Evolutionary conservation across 805 yeast species (phyloP).

Genomic region (Metschnikowia cubensis): DNA sequence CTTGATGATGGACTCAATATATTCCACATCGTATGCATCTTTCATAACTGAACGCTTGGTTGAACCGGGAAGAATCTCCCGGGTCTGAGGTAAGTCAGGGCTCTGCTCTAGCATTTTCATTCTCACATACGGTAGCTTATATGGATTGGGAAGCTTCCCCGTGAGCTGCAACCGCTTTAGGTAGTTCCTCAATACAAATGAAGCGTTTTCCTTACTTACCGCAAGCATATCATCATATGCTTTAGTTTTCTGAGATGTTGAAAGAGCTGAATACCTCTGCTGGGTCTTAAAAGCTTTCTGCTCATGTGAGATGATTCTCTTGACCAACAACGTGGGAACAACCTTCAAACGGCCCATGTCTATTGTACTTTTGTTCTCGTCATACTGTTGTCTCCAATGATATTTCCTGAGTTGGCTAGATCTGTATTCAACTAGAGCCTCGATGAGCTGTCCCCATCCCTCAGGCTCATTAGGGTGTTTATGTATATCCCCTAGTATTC

Average conservation of each 20-base stretch:
- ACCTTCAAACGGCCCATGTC: constrained; percentile 11
- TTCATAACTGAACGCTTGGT: constrained; percentile 18
- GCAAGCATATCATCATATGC: constrained; percentile 13
- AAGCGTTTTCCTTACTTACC: constrained; percentile 14
- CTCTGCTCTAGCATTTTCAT: constrained; percentile 9
- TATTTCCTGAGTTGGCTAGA: constrained; percentile 9
- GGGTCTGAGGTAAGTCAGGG: constrained; percentile 10
- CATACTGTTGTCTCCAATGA: constrained; percentile 20
- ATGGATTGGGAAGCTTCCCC: constrained; percentile 30
- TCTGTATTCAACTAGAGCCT: constrained; percentile 16
- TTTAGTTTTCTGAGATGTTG: constrained; percentile 1
- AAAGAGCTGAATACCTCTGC: background rate
- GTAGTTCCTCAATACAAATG: constrained; percentile 24
- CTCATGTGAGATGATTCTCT: constrained; percentile 9
- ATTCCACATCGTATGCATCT: constrained; percentile 31
- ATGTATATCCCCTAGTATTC: constrained; percentile 6
- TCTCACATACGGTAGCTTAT: constrained; percentile 26
- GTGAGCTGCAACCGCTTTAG: constrained; percentile 26
- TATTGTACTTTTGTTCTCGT: constrained; percentile 8
- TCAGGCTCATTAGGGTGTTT: constrained; percentile 3
- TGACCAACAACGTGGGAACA: constrained; percentile 9
- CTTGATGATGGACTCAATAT: constrained; percentile 28
- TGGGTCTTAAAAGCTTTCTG: background rate
- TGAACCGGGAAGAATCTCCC: constrained; percentile 22
- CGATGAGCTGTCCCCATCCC: constrained; percentile 13